phyloP scores from a whole-genome alignment of 768 basidiomycete species.

The Termitomyces sp. region DNA sequence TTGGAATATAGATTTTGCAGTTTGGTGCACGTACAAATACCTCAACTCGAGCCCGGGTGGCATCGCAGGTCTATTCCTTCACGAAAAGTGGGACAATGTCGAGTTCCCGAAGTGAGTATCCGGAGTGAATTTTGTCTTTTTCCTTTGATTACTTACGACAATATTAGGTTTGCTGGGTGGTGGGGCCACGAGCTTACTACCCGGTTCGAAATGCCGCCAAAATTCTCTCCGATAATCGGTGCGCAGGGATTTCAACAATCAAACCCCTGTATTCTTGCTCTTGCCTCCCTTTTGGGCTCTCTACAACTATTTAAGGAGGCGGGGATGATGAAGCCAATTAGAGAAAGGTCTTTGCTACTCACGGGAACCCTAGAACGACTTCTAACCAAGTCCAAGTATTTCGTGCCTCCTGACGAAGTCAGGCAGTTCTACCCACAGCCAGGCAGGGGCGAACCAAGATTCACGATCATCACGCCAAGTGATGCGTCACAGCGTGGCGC shows the following conservation, averaged over 20 bases:
- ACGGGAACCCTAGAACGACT: conserved; percentile 68
- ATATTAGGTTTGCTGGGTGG: conserved; percentile 83
- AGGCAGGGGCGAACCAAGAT: conserved; percentile 35
- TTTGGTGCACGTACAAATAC: conserved; percentile 99
- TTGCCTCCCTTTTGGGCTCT: conserved; percentile 78
- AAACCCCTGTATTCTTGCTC: conserved; percentile 80
- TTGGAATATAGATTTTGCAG: conserved; percentile 96
- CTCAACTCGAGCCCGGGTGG: conserved; percentile 95
- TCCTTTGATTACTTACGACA: conserved; percentile 11
- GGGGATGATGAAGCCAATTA: conserved; percentile 65
- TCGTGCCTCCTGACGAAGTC: conserved; percentile 38
- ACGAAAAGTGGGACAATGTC: conserved; percentile 70
- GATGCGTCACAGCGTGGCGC: conserved; percentile 67
- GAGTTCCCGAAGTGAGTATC: conserved; percentile 56
- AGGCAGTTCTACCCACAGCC: conserved; percentile 21
- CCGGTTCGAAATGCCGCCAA: conserved; percentile 85
- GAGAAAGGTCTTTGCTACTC: conserved; percentile 63
- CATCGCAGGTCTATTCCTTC: conserved; percentile 92
- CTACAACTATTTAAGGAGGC: conserved; percentile 74
- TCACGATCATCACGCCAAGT: conserved; percentile 90
- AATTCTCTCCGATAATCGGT: conserved; percentile 79
- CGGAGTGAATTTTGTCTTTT: conserved; percentile 8
- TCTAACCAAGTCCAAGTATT: conserved; percentile 59
- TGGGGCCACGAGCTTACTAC: conserved; percentile 91
- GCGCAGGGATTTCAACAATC: conserved; percentile 97